A percentile compares a stretch with the other conserved stretches of the same genome.
phyloP scores from a whole-genome alignment of 208 protist genomes.

The Trypanosoma platydactyli region DNA sequence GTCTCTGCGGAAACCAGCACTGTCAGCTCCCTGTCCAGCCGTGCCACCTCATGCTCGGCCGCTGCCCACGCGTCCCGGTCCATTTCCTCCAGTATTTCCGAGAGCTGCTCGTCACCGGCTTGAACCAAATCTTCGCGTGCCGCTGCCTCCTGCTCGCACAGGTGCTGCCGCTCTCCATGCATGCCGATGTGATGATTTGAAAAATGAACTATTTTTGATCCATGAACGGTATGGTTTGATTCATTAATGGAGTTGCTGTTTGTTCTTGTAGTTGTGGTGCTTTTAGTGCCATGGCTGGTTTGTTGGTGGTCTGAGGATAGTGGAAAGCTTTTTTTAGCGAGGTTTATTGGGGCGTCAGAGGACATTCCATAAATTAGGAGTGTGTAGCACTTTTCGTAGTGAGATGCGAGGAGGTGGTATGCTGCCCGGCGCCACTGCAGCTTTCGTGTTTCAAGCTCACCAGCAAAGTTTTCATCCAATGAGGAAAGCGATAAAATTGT shows the following conservation, averaged over 20 bases:
- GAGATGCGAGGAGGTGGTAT: slow-evolving; percentile 26
- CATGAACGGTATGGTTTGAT: background rate
- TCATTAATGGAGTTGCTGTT: slow-evolving; percentile 11
- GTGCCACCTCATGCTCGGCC: background rate
- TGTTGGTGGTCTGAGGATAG: too few relatives aligned
- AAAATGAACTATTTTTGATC: too few relatives aligned
- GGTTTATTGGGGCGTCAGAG: too few relatives aligned
- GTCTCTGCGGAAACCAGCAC: background rate
- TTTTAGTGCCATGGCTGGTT: background rate
- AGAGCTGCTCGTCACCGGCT: background rate
- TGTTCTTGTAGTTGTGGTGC: slow-evolving; percentile 8
- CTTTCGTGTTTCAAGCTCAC: slow-evolving; percentile 20
- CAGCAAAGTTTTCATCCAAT: slow-evolving; percentile 10
- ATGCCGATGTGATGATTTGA: too few relatives aligned
- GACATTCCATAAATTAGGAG: background rate
- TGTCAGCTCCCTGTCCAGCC: background rate
- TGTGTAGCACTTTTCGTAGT: slow-evolving; percentile 24
- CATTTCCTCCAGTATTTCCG: background rate
- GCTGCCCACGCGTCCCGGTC: too few relatives aligned
- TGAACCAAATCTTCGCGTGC: slow-evolving; percentile 3
- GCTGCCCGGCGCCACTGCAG: slow-evolving; percentile 21
- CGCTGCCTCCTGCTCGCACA: too few relatives aligned
- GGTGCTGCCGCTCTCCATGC: too few relatives aligned
- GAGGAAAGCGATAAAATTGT: slow-evolving; percentile 24
- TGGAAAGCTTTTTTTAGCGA: background rate